Evolutionary conservation across 176 grass and related monocot genomes (phyloP), one percentile per base, ranked within the genome.

Genomic region (Carex cristatella): DNA sequence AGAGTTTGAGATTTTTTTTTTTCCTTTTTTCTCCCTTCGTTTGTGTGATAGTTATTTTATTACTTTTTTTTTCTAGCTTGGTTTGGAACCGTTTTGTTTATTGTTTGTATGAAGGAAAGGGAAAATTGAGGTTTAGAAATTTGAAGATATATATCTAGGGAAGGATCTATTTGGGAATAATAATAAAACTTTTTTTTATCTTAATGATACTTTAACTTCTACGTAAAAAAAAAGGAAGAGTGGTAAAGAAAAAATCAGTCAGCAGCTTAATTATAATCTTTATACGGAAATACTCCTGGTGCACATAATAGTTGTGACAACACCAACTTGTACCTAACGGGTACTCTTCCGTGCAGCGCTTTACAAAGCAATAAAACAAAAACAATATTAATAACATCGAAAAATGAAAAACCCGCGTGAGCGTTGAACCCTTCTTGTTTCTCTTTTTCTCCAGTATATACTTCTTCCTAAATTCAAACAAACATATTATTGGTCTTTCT

Each of bases 281-380:
- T 48, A 42, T 83, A 68, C 40, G 80, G 80, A 32, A 68, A 31
- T 67, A 18, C 61, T 65, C 80, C 62, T 16, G 38, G 80, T 68
- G 59, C 44, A 68, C 35, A 10, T 44, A 65, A 4, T 11, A 27
- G 18, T 18, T 7, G 18, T 15, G 23, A 65, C 14, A 15, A 66
- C 62, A 48, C 7, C 8, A 28, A 23, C 80, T 54, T 81, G 11
- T 72, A 51, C 58, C 57, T 81, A 61, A 61, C 58, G 79, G 79
- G 79, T 81, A 81, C 79, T 61, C 15, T 61, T 44, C 35, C 76
- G 76, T 79, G 56, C 14, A 33, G 16, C 69, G 23, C 16, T 72
- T 72, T 53, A 56, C 73, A 77, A 56, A 76, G 10, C 49, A 30
- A 68, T 14, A 83, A 8, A 82, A 66, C 48, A 67, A 68, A 44